Percentiles rank a stretch among this genome's conserved stretches.
Conservation (phyloP, 495 filamentous ascomycete genomes). For the Margaritispora aquatica region DNA sequence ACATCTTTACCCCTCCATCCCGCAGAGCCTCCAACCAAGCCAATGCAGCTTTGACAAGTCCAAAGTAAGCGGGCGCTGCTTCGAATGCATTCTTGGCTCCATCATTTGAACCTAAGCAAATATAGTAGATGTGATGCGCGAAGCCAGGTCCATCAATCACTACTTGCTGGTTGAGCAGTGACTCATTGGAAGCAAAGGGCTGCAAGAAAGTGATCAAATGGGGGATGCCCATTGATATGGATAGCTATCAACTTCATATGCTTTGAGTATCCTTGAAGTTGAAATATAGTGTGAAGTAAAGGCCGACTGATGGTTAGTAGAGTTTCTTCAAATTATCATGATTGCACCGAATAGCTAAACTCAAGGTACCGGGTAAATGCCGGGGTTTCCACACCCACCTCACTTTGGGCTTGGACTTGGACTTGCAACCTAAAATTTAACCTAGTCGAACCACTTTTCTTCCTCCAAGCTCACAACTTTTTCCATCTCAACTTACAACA, state of each 20-base stretch:
- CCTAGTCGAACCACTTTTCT: constrained; percentile 2
- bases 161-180: constrained; percentile 38
- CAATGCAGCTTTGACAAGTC: constrained; percentile 51
- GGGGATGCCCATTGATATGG: constrained; percentile 63
- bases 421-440: background rate
- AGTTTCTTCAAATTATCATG: too few species aligned
- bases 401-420: background rate
- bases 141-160: constrained; percentile 74
- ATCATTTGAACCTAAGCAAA: constrained; percentile 38
- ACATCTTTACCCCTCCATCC: constrained; percentile 51
- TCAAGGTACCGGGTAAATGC: too few species aligned
- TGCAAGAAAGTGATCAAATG: constrained; percentile 51
- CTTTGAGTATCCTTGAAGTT: too few species aligned
- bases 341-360: too few species aligned
- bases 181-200: constrained; percentile 45
- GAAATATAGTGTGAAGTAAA: too few species aligned
- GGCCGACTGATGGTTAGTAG: too few species aligned
- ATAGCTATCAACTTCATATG: too few species aligned
- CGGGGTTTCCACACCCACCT: too few species aligned
- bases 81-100: constrained; percentile 37
- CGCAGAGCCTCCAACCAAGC: constrained; percentile 54
- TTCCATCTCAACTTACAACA: constrained; percentile 1
- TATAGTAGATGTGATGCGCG: constrained; percentile 60
- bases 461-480: constrained; percentile 5
- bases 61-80: constrained; percentile 51